A percentile compares a stretch with the other conserved stretches of the same genome.
These are phyloP conservation scores for Lachancea nothofagi DNA, from an alignment of 805 yeast genomes.

Conservation along the genomic window DNA sequence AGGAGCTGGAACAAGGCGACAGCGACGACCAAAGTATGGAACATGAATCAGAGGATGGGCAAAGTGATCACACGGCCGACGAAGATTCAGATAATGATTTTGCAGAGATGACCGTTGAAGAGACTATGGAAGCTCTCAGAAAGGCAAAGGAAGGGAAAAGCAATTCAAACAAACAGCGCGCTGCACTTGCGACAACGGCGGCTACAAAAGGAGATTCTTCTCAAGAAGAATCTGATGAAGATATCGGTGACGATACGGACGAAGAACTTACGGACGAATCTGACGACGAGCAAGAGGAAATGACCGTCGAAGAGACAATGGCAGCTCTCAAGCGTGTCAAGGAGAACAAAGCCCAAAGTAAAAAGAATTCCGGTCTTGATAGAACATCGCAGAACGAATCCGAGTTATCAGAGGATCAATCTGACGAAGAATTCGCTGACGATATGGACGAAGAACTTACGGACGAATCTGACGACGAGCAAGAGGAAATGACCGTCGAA, in stretches of 20 bases:
- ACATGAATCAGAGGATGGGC: neutral
- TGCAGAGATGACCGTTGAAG: conserved; percentile 36
- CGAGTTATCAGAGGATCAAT: neutral
- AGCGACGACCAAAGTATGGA: too few species aligned
- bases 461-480: conserved; percentile 13
- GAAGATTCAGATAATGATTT: conserved; percentile 18
- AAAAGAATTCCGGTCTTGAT: neutral
- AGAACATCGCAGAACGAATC: too few species aligned
- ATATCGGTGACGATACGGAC: conserved; percentile 5
- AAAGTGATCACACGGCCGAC: neutral
- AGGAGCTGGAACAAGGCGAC: conserved; percentile 22
- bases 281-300: conserved; percentile 23
- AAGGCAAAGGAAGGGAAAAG: conserved; percentile 7
- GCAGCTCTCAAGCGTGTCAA: conserved; percentile 34
- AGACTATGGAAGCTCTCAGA: conserved; percentile 41
- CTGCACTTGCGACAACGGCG: neutral
- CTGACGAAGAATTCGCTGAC: neutral
- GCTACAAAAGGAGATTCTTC: neutral
- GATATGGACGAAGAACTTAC: neutral
- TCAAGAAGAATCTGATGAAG: conserved; percentile 10
- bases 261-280: conserved; percentile 3
- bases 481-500: conserved; percentile 36
- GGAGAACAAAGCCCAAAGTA: neutral
- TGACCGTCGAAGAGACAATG: conserved; percentile 41
- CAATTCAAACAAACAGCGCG: neutral